A percentile compares a stretch with the other conserved stretches of the same genome.
Conservation (phyloP, 2,329 filamentous ascomycete species). For the Ophiosphaerella herpotricha region DNA sequence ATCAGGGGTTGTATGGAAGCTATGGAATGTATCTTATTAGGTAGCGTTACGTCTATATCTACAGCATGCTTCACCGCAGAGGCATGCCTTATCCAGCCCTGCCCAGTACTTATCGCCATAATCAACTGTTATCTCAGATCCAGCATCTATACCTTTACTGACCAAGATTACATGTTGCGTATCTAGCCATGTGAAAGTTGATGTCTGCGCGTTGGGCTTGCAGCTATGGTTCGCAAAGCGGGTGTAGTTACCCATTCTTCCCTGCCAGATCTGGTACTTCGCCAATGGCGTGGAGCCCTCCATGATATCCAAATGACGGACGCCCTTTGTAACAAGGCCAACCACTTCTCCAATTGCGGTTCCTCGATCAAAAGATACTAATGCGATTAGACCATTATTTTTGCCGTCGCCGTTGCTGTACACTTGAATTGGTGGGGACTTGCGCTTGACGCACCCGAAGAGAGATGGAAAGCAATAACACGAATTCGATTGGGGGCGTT, state of each 20-base stretch:
- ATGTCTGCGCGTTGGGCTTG: slow-evolving; percentile 61
- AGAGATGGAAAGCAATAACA: slow-evolving; percentile 61
- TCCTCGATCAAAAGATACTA: slow-evolving; percentile 57
- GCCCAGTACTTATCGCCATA: slow-evolving; percentile 64
- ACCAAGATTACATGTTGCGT: slow-evolving; percentile 61
- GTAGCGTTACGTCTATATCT: slow-evolving; percentile 43
- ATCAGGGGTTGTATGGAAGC: too few relatives aligned
- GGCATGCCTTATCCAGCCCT: slow-evolving; percentile 59
- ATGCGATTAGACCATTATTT: slow-evolving; percentile 59
- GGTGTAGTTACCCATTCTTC: slow-evolving; percentile 61
- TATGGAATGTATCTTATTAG: background rate
- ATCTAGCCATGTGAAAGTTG: slow-evolving; percentile 62
- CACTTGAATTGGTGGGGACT: slow-evolving; percentile 55
- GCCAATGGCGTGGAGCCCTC: slow-evolving; percentile 56
- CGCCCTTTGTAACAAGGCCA: slow-evolving; percentile 58
- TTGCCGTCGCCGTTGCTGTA: slow-evolving; percentile 58
- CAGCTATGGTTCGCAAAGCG: slow-evolving; percentile 65
- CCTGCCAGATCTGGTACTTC: slow-evolving; percentile 64
- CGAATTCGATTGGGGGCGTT: slow-evolving; percentile 54
- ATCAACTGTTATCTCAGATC: slow-evolving; percentile 61
- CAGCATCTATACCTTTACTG: slow-evolving; percentile 59
- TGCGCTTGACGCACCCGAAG: slow-evolving; percentile 53
- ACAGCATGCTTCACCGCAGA: slow-evolving; percentile 60
- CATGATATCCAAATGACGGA: slow-evolving; percentile 62
- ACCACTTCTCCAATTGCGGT: slow-evolving; percentile 61